Base-by-base conservation (phyloP, 768 basidiomycete species). In the Agrocybe chaxingu region DNA sequence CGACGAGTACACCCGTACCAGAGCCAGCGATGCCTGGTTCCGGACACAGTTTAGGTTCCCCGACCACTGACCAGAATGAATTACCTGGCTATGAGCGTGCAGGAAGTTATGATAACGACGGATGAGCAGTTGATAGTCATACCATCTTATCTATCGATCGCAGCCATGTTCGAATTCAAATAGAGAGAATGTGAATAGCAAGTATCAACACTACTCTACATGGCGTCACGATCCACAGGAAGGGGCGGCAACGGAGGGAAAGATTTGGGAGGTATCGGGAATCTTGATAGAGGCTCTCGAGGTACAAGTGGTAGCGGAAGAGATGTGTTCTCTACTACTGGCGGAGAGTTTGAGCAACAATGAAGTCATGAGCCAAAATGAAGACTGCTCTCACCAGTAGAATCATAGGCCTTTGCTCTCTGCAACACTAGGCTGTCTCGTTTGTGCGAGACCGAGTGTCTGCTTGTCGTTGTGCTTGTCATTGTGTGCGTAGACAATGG, bases 401-500 rank as follows among this genome's bases (percentile, higher is more conserved):
- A 51, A 53, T 70, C 64, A 42, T 63, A 69, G 11, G 62, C 68
- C 48, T 58, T 65, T 2, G 66, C 63, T 55, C 70, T 49, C 51
- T 70, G 71, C 3, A 70, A 52, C 24, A 74, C 71, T 11, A 72
- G 44, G 47, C 71, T 73, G 42, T 72, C 70, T 46, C 71, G 60
- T 47, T 62, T 66, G 35, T 50, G 47, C 32, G 55, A 32, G 9
- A 19, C 42, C 24, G 24, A 24, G 24, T 24, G 24, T 12, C 53
- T 39, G 51, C 42, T 56, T 8, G 50, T 35, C 13, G 43, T 47
- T 34, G 50, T 39, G 51, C 42, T 56, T 8, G 50, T 35, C 13
- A 44, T 47, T 34, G 50, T 38, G 36, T 42, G 33, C 13, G 11
- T 44, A 42, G 58, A 47, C 19, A 36, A 45, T 24, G 55, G 16